phyloP scores from a whole-genome alignment of 768 basidiomycete genomes.

The Auriculariales sp. region DNA sequence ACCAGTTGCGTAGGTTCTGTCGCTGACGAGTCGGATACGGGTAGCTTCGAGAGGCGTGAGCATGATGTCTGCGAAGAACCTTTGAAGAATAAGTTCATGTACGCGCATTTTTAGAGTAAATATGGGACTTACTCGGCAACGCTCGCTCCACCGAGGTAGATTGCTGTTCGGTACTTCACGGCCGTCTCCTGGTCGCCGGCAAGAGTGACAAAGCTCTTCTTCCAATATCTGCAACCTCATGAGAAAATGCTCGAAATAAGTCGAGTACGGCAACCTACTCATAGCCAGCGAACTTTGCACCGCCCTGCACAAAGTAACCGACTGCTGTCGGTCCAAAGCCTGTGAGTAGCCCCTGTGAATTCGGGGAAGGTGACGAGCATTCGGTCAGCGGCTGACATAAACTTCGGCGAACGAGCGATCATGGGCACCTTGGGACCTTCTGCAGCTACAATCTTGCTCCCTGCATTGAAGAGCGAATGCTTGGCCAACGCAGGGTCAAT shows the following conservation, averaged over 20 bases:
- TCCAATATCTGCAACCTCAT: slow-evolving; percentile 34
- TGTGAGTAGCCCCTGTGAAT: slow-evolving; percentile 41
- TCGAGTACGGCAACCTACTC: slow-evolving; percentile 23
- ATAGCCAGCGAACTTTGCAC: slow-evolving; percentile 71
- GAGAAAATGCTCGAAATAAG: neutral
- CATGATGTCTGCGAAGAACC: slow-evolving; percentile 81
- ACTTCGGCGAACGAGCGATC: neutral
- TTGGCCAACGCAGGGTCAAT: slow-evolving; percentile 60
- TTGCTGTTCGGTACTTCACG: slow-evolving; percentile 63
- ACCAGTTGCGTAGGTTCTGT: slow-evolving; percentile 65
- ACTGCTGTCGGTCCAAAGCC: slow-evolving; percentile 86
- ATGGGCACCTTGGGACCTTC: slow-evolving; percentile 46
- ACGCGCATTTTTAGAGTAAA: neutral
- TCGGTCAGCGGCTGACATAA: slow-evolving; percentile 2
- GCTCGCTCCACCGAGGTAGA: slow-evolving; percentile 70
- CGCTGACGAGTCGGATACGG: slow-evolving; percentile 59
- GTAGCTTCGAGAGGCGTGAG: slow-evolving; percentile 76
- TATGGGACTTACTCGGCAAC: slow-evolving; percentile 50
- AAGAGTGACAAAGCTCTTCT: slow-evolving; percentile 51
- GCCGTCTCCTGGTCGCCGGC: slow-evolving; percentile 63
- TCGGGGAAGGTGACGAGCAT: slow-evolving; percentile 10
- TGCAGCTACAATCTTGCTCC: slow-evolving; percentile 49
- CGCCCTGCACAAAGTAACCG: slow-evolving; percentile 68
- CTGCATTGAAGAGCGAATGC: slow-evolving; percentile 51
- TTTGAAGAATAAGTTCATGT: slow-evolving; percentile 17